These are phyloP conservation scores for Melanogaster broomeanus DNA, from an alignment of 768 basidiomycete species.

Conservation along the genomic window DNA sequence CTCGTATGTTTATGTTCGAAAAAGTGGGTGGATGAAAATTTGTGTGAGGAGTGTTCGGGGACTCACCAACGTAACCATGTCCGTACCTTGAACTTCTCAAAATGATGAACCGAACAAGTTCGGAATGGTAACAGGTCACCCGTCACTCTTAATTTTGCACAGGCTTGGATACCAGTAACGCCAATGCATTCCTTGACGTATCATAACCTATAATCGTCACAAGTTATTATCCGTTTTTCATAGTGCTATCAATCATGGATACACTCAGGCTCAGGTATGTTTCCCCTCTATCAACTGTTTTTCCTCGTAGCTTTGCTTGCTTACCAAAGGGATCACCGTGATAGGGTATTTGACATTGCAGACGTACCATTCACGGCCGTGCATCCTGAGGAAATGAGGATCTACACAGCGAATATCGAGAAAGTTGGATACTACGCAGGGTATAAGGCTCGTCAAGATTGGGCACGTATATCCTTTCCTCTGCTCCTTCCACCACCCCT, in stretches of 20 bases:
- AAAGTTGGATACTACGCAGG: constrained; percentile 49
- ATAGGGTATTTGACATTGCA: constrained; percentile 50
- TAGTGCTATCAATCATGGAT: constrained; percentile 41
- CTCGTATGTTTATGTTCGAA: no score
- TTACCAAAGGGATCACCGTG: constrained; percentile 33
- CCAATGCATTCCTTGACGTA: no score
- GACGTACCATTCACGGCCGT: constrained; percentile 46
- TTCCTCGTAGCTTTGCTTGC: constrained; percentile 13
- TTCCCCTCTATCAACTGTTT: background rate
- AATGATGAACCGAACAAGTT: no score
- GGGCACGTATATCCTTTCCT: constrained; percentile 34
- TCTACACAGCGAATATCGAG: constrained; percentile 39
- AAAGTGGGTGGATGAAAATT: no score
- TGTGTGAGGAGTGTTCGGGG: no score
- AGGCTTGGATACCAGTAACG: no score
- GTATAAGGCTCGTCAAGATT: constrained; percentile 50
- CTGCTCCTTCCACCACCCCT: background rate
- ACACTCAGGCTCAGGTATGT: constrained; percentile 38
- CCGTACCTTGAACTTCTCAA: no score
- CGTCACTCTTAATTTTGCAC: no score
- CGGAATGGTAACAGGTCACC: no score
- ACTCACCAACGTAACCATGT: no score
- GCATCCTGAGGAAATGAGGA: constrained; percentile 40
- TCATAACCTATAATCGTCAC: no score
- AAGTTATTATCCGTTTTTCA: constrained; percentile 43